These are phyloP conservation scores for Poronia punctata DNA, from an alignment of 495 filamentous ascomycete genomes.

Conservation along the genomic window DNA sequence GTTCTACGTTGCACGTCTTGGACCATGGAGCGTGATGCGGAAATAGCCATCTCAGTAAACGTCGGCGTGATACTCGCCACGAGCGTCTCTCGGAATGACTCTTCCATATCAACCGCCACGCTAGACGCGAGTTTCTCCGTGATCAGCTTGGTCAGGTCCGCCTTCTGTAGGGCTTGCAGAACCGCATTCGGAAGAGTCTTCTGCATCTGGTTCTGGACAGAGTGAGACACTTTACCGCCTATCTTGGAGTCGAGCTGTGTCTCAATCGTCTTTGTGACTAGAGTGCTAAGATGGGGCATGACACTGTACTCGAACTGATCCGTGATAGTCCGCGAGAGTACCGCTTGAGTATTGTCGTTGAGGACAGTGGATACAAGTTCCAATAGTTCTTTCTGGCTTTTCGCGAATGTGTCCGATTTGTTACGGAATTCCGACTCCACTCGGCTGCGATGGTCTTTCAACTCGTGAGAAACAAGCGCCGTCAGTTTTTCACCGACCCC, in stretches of 20 bases:
- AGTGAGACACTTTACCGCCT: slow-evolving; percentile 43
- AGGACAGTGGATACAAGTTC: slow-evolving; percentile 82
- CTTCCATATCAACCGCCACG: slow-evolving; percentile 60
- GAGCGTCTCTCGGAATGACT: slow-evolving; percentile 55
- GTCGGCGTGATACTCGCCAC: slow-evolving; percentile 56
- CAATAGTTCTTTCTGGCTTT: slow-evolving; percentile 51
- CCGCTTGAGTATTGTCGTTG: slow-evolving; percentile 82
- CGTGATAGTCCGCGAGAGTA: slow-evolving; percentile 62
- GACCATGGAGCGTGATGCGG: slow-evolving; percentile 54
- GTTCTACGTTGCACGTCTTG: slow-evolving; percentile 58
- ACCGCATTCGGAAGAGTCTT: slow-evolving; percentile 37
- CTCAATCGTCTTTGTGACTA: slow-evolving; percentile 38
- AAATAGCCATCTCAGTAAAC: slow-evolving; percentile 46
- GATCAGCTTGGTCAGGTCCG: slow-evolving; percentile 60
- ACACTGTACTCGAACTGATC: slow-evolving; percentile 59
- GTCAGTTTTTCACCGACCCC: slow-evolving; percentile 38
- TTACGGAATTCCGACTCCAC: slow-evolving; percentile 29
- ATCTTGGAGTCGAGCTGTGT: slow-evolving; percentile 36
- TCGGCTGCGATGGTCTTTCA: slow-evolving; percentile 36
- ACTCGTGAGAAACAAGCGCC: slow-evolving; percentile 33
- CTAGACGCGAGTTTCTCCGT: slow-evolving; percentile 62
- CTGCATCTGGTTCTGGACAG: slow-evolving; percentile 57
- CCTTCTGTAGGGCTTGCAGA: slow-evolving; percentile 56
- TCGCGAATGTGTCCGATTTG: slow-evolving; percentile 32
- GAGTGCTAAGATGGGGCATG: slow-evolving; percentile 44